These are phyloP conservation scores for Exsudoporus floridanus DNA, from an alignment of 1,284 basidiomycete genomes.

Conservation along the genomic window DNA sequence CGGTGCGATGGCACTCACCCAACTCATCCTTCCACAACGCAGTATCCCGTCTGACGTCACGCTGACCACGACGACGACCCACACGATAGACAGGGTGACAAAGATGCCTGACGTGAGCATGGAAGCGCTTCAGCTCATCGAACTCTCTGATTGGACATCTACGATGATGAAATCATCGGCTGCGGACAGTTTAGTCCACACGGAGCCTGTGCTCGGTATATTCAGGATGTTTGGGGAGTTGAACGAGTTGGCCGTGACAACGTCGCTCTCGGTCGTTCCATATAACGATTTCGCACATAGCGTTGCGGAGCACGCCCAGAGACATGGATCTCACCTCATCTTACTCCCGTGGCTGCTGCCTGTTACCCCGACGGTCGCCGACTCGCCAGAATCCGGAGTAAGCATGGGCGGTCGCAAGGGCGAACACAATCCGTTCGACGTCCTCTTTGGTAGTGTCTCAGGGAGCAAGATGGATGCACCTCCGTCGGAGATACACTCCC, in stretches of 20 bases:
- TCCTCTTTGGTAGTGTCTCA: slow-evolving; percentile 47
- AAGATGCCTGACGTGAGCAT: slow-evolving; percentile 33
- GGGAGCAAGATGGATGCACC: slow-evolving; percentile 25
- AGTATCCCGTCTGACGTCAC: not conserved
- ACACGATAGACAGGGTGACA: not conserved
- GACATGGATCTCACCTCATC: slow-evolving; percentile 69
- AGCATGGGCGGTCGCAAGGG: not conserved
- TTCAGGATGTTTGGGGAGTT: slow-evolving; percentile 83
- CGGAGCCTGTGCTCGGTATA: slow-evolving; percentile 81
- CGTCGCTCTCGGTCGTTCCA: slow-evolving; percentile 65
- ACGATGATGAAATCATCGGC: slow-evolving; percentile 87
- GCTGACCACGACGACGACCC: not conserved
- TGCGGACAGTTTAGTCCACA: slow-evolving; percentile 66
- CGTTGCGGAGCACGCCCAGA: slow-evolving; percentile 68
- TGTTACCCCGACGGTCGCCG: not conserved
- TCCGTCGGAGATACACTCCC: slow-evolving; percentile 59
- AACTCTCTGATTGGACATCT: slow-evolving; percentile 88
- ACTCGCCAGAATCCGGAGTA: not conserved
- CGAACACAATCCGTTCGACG: slow-evolving; percentile 56
- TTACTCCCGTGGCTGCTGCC: slow-evolving; percentile 76
- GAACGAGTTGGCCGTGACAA: slow-evolving; percentile 65
- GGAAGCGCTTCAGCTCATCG: slow-evolving; percentile 81
- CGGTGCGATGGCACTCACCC: slow-evolving; percentile 67
- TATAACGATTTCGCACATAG: slow-evolving; percentile 70
- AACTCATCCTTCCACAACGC: slow-evolving; percentile 45